Conservation (phyloP, 192 early-diverging fungal genomes). For the Gonapodya prolifera region DNA sequence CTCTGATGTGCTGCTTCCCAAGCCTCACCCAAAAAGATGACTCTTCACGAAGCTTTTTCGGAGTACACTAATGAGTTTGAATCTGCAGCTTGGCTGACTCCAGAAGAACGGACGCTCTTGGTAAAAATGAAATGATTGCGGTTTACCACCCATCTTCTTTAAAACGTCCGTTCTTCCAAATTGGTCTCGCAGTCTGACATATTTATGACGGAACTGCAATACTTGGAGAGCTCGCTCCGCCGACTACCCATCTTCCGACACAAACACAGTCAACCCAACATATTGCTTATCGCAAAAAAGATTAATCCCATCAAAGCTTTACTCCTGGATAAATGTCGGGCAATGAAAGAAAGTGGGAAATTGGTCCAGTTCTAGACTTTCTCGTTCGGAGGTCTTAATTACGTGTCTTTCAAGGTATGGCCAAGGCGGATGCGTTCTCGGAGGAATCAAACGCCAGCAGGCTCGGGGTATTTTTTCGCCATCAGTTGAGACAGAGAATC, state of each 20-base stretch:
- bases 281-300: background rate
- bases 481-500: background rate
- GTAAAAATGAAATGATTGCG: background rate
- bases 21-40: background rate
- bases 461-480: background rate
- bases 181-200: background rate
- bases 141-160: background rate
- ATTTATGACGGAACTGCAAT: background rate
- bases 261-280: background rate
- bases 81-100: background rate
- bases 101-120: background rate
- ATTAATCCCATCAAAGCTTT: background rate
- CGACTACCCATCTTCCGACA: too few species aligned
- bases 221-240: background rate
- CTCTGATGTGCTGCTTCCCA: background rate
- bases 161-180: background rate
- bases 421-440: background rate
- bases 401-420: background rate
- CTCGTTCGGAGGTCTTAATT: background rate
- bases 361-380: too few species aligned
- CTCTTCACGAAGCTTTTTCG: background rate
- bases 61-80: background rate
- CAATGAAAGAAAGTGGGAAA: background rate
- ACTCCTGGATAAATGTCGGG: background rate
- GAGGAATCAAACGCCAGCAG: background rate